These are phyloP conservation scores for Posidonia oceanica DNA, from an alignment of 116 monocot species.

Conservation along the genomic window DNA sequence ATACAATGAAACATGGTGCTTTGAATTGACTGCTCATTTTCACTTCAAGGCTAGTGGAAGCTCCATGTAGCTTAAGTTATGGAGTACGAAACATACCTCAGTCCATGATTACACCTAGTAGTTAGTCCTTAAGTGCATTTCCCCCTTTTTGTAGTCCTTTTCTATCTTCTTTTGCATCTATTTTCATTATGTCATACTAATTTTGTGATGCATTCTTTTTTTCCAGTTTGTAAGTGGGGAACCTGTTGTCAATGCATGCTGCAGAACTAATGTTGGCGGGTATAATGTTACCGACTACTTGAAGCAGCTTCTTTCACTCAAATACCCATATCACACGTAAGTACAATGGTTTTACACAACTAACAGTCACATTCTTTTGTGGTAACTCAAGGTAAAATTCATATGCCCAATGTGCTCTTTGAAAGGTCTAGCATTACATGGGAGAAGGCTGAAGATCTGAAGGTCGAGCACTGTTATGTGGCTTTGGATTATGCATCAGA, in stretches of 20 bases:
- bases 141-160: not conserved
- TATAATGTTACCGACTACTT: conserved; percentile 84
- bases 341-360: not conserved
- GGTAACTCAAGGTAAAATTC: not conserved
- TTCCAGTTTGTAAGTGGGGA: conserved; percentile 75
- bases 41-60: not conserved
- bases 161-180: not conserved
- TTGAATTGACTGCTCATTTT: not conserved
- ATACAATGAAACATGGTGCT: not conserved
- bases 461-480: conserved; percentile 85
- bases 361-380: not conserved
- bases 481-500: conserved; percentile 69
- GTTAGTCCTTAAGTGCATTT: not conserved
- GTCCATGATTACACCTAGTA: not conserved
- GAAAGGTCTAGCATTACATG: conserved; percentile 68
- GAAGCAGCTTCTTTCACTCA: conserved; percentile 92
- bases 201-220: not conserved
- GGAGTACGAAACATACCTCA: not conserved
- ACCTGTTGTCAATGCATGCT: conserved; percentile 64
- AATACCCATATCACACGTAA: conserved; percentile 82
- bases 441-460: conserved; percentile 91
- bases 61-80: no score
- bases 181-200: not conserved
- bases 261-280: conserved; percentile 85
- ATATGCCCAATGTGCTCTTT: not conserved